Evolutionary conservation across 2,329 filamentous ascomycete species (phyloP).

Genomic region (Neopestalotiopsis clavispora): DNA sequence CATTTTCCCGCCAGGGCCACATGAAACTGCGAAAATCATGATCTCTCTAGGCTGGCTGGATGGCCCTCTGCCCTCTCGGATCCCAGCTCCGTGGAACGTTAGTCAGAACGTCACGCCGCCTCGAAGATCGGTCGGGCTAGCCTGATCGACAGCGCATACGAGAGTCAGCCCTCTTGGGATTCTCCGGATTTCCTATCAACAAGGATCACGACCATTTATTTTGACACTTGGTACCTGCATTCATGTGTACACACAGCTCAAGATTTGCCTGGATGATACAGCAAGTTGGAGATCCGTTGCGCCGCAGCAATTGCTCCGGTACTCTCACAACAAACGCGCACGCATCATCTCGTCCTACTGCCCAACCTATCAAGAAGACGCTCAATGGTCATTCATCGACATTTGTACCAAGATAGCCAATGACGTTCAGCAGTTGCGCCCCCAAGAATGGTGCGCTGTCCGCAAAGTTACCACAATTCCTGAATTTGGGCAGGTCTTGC

Average conservation of each 20-base stretch:
- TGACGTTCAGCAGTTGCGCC: neutral
- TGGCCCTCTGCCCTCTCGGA: neutral
- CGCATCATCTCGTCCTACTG: neutral
- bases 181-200: neutral
- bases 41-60: neutral
- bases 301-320: neutral
- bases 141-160: neutral
- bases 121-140: neutral
- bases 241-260: neutral
- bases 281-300: neutral
- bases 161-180: slow-evolving; percentile 1
- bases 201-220: neutral
- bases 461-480: no score
- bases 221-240: neutral
- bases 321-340: neutral
- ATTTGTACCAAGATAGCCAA: neutral
- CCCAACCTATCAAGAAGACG: neutral
- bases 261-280: neutral
- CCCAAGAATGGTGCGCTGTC: neutral
- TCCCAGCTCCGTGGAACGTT: slow-evolving; percentile 4
- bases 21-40: neutral
- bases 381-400: no score
- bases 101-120: neutral
- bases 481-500: no score
- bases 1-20: neutral